A percentile compares a stretch with the other conserved stretches of the same genome.
phyloP scores from a whole-genome alignment of 2,329 filamentous ascomycete species.

The Sarocladiaceae sp. region DNA sequence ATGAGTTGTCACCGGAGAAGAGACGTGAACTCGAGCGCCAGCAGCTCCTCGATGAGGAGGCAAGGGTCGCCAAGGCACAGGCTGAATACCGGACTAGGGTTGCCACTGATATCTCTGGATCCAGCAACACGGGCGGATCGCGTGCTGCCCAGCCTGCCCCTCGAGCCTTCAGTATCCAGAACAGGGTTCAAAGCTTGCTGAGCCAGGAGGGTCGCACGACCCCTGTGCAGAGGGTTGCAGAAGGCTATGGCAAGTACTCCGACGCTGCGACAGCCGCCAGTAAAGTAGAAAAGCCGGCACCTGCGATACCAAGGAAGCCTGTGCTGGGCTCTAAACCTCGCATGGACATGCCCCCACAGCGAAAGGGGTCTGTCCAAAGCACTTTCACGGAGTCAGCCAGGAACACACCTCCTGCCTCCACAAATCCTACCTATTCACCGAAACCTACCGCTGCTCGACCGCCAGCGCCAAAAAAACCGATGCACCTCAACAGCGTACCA shows the following conservation, averaged over 20 bases:
- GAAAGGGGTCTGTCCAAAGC: background rate
- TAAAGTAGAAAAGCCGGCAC: slow-evolving; percentile 34
- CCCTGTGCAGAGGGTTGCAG: slow-evolving; percentile 64
- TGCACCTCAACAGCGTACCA: slow-evolving; percentile 53
- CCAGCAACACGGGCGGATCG: slow-evolving; percentile 27
- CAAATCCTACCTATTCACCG: slow-evolving; percentile 18
- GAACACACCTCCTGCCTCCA: slow-evolving; percentile 15
- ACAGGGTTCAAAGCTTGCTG: slow-evolving; percentile 80
- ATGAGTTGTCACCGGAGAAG: slow-evolving; percentile 80
- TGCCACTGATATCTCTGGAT: slow-evolving; percentile 39
- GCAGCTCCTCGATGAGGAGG: slow-evolving; percentile 81
- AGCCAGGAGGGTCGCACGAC: slow-evolving; percentile 65
- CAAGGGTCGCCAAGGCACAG: slow-evolving; percentile 80
- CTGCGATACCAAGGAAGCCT: slow-evolving; percentile 49
- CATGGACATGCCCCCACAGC: slow-evolving; percentile 14
- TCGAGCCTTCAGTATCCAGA: slow-evolving; percentile 82
- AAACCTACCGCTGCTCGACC: slow-evolving; percentile 36
- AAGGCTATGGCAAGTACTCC: slow-evolving; percentile 87
- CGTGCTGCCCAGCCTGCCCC: slow-evolving; percentile 46
- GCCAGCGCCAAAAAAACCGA: slow-evolving; percentile 56
- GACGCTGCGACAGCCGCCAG: slow-evolving; percentile 41
- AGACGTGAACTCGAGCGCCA: slow-evolving; percentile 83
- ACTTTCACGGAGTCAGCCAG: slow-evolving; percentile 1
- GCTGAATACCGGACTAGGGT: slow-evolving; percentile 81
- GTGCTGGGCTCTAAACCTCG: slow-evolving; percentile 29